phyloP scores from a whole-genome alignment of 2,329 filamentous ascomycete genomes.

The Fusarium sp. region DNA sequence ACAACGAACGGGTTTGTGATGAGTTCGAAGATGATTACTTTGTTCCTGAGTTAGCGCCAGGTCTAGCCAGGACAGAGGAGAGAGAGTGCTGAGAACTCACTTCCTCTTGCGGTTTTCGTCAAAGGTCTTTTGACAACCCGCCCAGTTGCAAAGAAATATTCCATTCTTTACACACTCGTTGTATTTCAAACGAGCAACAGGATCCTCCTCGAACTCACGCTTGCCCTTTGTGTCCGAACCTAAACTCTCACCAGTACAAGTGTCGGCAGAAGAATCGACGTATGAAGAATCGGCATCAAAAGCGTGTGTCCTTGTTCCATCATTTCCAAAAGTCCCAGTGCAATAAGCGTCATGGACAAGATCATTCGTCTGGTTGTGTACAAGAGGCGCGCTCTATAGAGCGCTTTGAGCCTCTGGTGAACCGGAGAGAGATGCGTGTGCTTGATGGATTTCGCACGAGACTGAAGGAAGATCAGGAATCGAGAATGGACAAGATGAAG shows the following conservation, averaged over 20 bases:
- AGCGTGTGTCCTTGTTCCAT: neutral
- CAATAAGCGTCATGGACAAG: neutral
- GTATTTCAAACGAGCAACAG: conserved; percentile 20
- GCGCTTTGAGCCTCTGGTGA: neutral
- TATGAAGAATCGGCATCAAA: neutral
- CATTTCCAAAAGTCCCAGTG: neutral
- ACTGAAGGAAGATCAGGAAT: neutral
- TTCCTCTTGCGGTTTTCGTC: conserved; percentile 16
- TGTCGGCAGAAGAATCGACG: neutral
- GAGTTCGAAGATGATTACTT: conserved; percentile 38
- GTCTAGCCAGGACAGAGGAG: rapidly evolving
- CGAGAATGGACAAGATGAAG: neutral
- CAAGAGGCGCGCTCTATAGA: conserved; percentile 32
- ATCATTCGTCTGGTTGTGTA: conserved; percentile 2
- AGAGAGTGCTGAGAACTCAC: conserved; percentile 6
- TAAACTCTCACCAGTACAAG: neutral
- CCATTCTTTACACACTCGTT: conserved; percentile 28
- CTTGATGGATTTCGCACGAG: neutral
- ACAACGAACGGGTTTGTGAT: conserved; percentile 34
- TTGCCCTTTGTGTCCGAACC: neutral
- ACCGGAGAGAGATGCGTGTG: conserved; percentile 2
- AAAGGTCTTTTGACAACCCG: conserved; percentile 13
- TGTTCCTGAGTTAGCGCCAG: neutral
- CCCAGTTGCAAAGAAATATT: conserved; percentile 22
- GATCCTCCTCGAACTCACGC: conserved; percentile 20